Evolutionary conservation across 169 alveolate species (phyloP), one percentile per base, ranked within the genome.

Genomic region (Plasmodium yoelii): DNA sequence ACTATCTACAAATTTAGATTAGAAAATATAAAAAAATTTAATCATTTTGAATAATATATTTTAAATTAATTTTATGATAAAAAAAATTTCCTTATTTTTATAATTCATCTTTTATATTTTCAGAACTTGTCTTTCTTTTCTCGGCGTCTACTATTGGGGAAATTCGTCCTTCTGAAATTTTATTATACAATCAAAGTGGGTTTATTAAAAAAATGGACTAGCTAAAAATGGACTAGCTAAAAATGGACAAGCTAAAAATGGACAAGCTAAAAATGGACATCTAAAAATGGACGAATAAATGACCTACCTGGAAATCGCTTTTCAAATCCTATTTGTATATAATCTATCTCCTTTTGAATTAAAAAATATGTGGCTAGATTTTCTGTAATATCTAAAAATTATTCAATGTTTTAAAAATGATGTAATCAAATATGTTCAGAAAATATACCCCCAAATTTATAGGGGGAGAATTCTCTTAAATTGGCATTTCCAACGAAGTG

Each of bases 321-420:
- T 2, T 80, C 90, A 69, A 80, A 80, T 8, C 71, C 90, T 1
- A 80, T 80, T 80, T 80, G 63, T 10, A 80, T 34, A 9, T 65
- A 80, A 46, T 80, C 90, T 24, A 80, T 51, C 10, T 80, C 90
- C 49, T 80, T 65, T 57, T 65, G 77, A 26, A 53, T 46, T 18
- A 80, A 59, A 70, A 80, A 80, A 19, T 80, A 80, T 1, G 77
- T 80, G 46, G 55, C 90, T 55, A 80, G 57, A 56, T 80, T 56
- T 49, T 80, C 90, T 10, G 63, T 80, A 8, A 80, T 65, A 26
- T 56, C 90, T 80, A 60, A 26, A 46, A 53, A 28, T 12, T 44
- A 6, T 44, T 46, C 28, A 44, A 47, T 8, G 7, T 7, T 7
- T 34, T 13, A 19, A 68, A 68, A 44, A 68, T 44, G 55, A 47